Percentiles rank a stretch among this genome's conserved stretches.
Conservation (phyloP, 352 stramenopile species). For the Phytophthora parvispora region DNA sequence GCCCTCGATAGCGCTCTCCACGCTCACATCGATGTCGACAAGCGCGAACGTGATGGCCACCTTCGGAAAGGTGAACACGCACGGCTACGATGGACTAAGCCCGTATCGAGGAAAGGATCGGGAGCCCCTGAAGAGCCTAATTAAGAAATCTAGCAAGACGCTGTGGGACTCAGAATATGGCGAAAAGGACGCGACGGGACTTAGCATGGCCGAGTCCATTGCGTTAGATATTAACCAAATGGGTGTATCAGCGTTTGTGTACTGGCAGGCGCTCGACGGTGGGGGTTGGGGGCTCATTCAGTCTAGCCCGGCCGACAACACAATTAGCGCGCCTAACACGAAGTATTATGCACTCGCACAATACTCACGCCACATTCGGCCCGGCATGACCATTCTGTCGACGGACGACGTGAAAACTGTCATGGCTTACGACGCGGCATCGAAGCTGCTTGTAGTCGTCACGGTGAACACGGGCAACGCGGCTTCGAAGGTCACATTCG, state of each 20-base stretch:
- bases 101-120: constrained; percentile 56
- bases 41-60: constrained; percentile 32
- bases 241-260: constrained; percentile 67
- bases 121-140: constrained; percentile 39
- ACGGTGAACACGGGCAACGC: constrained; percentile 50
- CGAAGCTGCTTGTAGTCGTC: constrained; percentile 30
- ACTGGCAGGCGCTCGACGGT: constrained; percentile 70
- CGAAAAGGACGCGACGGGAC: constrained; percentile 52
- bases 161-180: constrained; percentile 77
- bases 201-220: constrained; percentile 62
- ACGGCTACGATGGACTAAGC: constrained; percentile 56
- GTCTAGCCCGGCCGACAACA: constrained; percentile 46
- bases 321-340: constrained; percentile 44
- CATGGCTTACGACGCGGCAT: constrained; percentile 43
- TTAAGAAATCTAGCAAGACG: constrained; percentile 38
- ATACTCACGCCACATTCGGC: constrained; percentile 72
- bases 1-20: constrained; percentile 40
- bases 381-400: constrained; percentile 59
- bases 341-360: constrained; percentile 73
- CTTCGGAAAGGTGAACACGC: constrained; percentile 67
- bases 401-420: constrained; percentile 56
- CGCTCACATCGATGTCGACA: constrained; percentile 38
- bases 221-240: constrained; percentile 69
- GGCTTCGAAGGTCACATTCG: constrained; percentile 43
- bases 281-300: constrained; percentile 66